Evolutionary conservation across 1,284 basidiomycete species (phyloP), one percentile per base, ranked within the genome.

Genomic region (Athelia sp.): DNA sequence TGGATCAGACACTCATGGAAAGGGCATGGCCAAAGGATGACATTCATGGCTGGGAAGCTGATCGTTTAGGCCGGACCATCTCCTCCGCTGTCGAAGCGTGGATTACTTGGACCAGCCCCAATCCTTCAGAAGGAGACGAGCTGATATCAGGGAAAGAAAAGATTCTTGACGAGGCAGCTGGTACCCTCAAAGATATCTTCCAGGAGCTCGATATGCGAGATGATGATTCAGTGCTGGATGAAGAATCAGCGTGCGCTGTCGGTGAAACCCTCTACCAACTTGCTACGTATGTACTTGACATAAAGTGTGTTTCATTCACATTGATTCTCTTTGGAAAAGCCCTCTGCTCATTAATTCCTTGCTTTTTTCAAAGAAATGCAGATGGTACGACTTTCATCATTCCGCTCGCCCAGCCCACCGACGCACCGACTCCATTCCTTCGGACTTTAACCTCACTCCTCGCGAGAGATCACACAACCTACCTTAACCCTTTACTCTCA

Each of bases 11-110:
- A 17, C 60, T 87, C 44, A 75, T 89, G 73, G 83, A 86, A 54
- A 75, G 76, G 2, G 85, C 84, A 0, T 89, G 83, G 83, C 72
- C 79, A 1, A 80, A 78, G 56, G 79, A 85, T 45, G 80, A 82
- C 36, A 65, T 74, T 14, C 73, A 69, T 44, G 77, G 75, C 3
- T 87, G 84, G 81, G 82, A 86, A 50, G 72, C 84, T 14, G 72
- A 72, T 6, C 71, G 78, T 31, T 70, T 87, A n/a, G 79, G 79
- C 1, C 70, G 69, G 42, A 66, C 76, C 38, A 59, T 88, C 10
- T 70, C 71, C 24, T 71, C 69, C 22, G 77, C 81, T 23, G 69
- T 81, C 3, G 69, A 72, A 38, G 72, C 72, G 4, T 90, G 87
- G 87, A 71, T 84, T 15, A 65, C 60, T 10, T 70, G 58, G 46